Evolutionary conservation across 2,329 filamentous ascomycete species (phyloP).

Genomic region (Colletotrichum aenigma): DNA sequence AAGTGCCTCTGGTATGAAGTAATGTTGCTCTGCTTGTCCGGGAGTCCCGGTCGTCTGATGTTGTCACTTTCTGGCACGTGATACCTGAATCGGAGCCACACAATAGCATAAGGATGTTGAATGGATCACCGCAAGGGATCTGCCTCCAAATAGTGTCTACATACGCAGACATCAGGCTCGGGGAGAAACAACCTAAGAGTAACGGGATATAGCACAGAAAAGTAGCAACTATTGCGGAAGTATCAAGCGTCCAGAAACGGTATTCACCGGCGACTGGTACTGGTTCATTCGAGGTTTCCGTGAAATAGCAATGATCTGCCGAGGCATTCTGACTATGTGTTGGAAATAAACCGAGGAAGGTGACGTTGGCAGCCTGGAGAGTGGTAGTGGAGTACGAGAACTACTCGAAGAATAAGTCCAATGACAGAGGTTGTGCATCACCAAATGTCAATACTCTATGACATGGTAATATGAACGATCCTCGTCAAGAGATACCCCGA

Average conservation of each 20-base stretch:
- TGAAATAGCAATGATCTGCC: not conserved
- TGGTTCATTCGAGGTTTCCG: not conserved
- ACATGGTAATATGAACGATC: not conserved
- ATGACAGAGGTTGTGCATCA: not conserved
- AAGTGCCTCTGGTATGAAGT: not conserved
- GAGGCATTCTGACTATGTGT: not conserved
- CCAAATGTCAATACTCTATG: no score
- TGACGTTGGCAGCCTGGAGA: accelerated
- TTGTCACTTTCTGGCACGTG: not conserved
- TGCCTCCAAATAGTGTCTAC: not conserved
- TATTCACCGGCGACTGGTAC: not conserved
- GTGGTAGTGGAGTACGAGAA: not conserved
- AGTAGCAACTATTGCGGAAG: accelerated
- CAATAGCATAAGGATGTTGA: not conserved
- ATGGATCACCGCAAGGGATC: not conserved
- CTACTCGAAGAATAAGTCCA: not conserved
- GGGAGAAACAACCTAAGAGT: not conserved
- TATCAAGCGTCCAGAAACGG: not conserved
- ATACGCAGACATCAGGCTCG: not conserved
- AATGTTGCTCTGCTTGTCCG: not conserved
- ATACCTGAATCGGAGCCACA: not conserved
- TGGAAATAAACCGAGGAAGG: not conserved
- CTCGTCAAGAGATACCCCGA: not conserved
- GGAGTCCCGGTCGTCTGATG: not conserved
- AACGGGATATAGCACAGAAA: not conserved